These are phyloP conservation scores for Fagopyrum homotropicum DNA, from an alignment of 148 eudicot species.

Conservation along the genomic window DNA sequence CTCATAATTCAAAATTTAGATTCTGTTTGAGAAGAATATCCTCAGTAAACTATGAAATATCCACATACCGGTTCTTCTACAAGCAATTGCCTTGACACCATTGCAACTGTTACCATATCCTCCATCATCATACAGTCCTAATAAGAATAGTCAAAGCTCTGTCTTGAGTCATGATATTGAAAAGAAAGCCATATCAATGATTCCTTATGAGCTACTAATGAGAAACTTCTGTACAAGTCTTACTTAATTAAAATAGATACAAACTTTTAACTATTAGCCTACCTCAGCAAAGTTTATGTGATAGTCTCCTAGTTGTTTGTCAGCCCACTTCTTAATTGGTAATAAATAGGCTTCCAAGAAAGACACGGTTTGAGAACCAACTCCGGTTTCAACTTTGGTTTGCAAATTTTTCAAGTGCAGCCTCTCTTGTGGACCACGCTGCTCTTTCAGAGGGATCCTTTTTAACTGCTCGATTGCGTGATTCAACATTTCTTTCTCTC, in stretches of 20 bases:
- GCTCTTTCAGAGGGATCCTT: slow-evolving; percentile 86
- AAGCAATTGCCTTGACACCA: slow-evolving; percentile 84
- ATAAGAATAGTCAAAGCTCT: slow-evolving; percentile 6
- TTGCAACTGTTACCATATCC: slow-evolving; percentile 55
- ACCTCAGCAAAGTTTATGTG: slow-evolving; percentile 86
- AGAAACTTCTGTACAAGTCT: not conserved
- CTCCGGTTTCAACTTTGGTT: slow-evolving; percentile 56
- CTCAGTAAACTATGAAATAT: slow-evolving; percentile 15
- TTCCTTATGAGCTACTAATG: not conserved
- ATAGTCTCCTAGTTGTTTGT: slow-evolving; percentile 84
- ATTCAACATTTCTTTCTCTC: slow-evolving; percentile 73
- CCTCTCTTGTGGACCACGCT: slow-evolving; percentile 93
- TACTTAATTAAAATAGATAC: not conserved
- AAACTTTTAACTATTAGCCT: not conserved
- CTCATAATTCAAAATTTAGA: not conserved
- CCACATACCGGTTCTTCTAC: slow-evolving; percentile 76
- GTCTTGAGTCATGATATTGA: not conserved
- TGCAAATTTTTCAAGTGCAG: slow-evolving; percentile 78
- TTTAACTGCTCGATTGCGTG: slow-evolving; percentile 80
- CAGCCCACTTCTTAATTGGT: slow-evolving; percentile 91
- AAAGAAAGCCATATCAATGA: not conserved
- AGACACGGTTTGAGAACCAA: slow-evolving; percentile 51
- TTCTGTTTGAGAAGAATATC: not conserved
- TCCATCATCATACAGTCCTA: slow-evolving; percentile 60
- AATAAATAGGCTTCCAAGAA: slow-evolving; percentile 78